Evolutionary conservation across 768 basidiomycete species (phyloP).

Genomic region (Hypholoma sublateritium): DNA sequence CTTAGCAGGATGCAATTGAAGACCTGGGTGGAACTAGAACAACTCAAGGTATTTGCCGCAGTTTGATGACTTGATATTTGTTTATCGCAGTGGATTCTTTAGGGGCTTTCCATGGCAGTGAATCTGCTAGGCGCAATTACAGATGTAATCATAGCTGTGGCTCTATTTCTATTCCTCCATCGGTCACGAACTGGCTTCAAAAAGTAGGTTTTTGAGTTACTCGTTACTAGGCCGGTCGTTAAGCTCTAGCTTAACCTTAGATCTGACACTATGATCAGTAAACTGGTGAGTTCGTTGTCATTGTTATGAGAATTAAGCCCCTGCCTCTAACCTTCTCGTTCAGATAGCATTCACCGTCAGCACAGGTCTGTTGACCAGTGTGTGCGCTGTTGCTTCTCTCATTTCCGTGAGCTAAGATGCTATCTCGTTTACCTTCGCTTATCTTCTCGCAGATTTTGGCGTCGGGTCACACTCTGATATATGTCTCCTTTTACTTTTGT

Average conservation of each 20-base stretch:
- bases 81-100: slow-evolving; percentile 4
- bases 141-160: slow-evolving; percentile 50
- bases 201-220: slow-evolving; percentile 30
- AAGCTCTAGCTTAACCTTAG: slow-evolving; percentile 19
- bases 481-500: slow-evolving; percentile 59
- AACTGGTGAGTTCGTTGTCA: slow-evolving; percentile 32
- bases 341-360: slow-evolving; percentile 60
- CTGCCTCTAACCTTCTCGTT: background rate
- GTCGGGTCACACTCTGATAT: slow-evolving; percentile 50
- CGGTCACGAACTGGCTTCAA: slow-evolving; percentile 54
- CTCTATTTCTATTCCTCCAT: slow-evolving; percentile 49
- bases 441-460: slow-evolving; percentile 38
- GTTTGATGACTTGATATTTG: background rate
- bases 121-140: slow-evolving; percentile 50
- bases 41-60: slow-evolving; percentile 38
- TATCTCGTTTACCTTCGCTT: background rate
- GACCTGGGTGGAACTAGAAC: slow-evolving; percentile 42
- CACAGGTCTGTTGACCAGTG: slow-evolving; percentile 38
- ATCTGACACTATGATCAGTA: slow-evolving; percentile 55
- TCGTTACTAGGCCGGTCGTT: background rate
- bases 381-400: slow-evolving; percentile 32
- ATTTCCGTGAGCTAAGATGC: slow-evolving; percentile 25
- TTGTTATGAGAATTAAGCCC: background rate
- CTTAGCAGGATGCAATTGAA: slow-evolving; percentile 37
- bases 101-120: slow-evolving; percentile 57